Conservation (phyloP, 441 rosid genomes). For the Gossypium gossypioides region DNA sequence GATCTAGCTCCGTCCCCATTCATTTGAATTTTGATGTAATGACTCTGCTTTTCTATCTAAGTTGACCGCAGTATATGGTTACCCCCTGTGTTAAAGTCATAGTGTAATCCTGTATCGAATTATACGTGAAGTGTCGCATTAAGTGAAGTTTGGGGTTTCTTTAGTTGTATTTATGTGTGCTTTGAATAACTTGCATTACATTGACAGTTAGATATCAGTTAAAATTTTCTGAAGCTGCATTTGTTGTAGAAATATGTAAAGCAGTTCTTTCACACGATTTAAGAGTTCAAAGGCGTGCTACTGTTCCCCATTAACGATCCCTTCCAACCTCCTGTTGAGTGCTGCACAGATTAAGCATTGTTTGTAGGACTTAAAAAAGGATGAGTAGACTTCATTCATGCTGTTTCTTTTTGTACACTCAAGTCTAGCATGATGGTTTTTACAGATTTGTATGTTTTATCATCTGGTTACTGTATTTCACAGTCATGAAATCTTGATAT, state of each 20-base stretch:
- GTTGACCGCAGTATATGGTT: not conserved
- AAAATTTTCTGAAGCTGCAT: not conserved
- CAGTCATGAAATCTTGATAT: not conserved
- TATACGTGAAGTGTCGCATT: not conserved
- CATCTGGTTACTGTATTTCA: not conserved
- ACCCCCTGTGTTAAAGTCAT: not conserved
- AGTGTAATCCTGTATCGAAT: not conserved
- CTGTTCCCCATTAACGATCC: not conserved
- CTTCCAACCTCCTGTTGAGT: not conserved
- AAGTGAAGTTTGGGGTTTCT: not conserved
- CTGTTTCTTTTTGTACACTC: not conserved
- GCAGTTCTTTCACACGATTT: not conserved
- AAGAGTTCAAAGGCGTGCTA: not conserved
- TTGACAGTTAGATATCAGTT: not conserved
- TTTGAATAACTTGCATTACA: not conserved
- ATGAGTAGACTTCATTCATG: not conserved
- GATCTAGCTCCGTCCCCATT: not conserved
- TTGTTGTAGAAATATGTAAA: slow-evolving; percentile 3
- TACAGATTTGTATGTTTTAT: not conserved
- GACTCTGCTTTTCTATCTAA: not conserved
- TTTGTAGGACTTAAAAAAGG: not conserved
- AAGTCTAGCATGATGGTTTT: not conserved
- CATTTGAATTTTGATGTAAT: not conserved
- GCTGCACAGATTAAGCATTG: not conserved
- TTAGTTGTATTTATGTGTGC: not conserved